phyloP scores from a whole-genome alignment of 805 yeast genomes.

The Saturnispora diversa region DNA sequence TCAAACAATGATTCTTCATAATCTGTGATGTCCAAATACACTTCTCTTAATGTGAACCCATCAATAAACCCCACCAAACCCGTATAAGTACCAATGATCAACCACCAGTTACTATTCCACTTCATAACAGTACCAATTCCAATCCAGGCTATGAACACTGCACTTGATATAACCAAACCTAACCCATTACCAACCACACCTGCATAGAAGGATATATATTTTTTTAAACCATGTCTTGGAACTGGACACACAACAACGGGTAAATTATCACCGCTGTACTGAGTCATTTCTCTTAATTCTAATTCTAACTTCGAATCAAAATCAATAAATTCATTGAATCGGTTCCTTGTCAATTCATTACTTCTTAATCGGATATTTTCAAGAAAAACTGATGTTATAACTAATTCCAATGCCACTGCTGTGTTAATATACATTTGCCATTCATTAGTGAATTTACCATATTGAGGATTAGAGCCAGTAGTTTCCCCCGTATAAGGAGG shows the following conservation, averaged over 20 bases:
- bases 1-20: slow-evolving; percentile 21
- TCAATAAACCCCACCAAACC: slow-evolving; percentile 38
- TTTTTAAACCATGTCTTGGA: slow-evolving; percentile 14
- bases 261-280: slow-evolving; percentile 18
- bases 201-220: slow-evolving; percentile 28
- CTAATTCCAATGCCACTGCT: slow-evolving; percentile 32
- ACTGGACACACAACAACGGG: slow-evolving; percentile 25
- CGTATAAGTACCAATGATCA: slow-evolving; percentile 39
- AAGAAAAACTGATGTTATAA: slow-evolving; percentile 30
- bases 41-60: slow-evolving; percentile 35
- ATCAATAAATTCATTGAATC: slow-evolving; percentile 16
- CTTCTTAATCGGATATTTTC: slow-evolving; percentile 35
- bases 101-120: slow-evolving; percentile 37
- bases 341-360: slow-evolving; percentile 24
- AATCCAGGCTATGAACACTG: slow-evolving; percentile 34
- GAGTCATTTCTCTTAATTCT: background rate
- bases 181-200: slow-evolving; percentile 36
- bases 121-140: slow-evolving; percentile 30
- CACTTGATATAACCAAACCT: slow-evolving; percentile 31
- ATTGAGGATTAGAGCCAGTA: slow-evolving; percentile 3
- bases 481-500: slow-evolving; percentile 14
- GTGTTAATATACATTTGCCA: slow-evolving; percentile 39
- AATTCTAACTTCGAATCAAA: slow-evolving; percentile 28
- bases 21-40: slow-evolving; percentile 26
- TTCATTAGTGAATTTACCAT: slow-evolving; percentile 26